These are phyloP conservation scores for Cyberlindnera misumaiensis DNA, from an alignment of 805 yeast species.

Conservation along the genomic window DNA sequence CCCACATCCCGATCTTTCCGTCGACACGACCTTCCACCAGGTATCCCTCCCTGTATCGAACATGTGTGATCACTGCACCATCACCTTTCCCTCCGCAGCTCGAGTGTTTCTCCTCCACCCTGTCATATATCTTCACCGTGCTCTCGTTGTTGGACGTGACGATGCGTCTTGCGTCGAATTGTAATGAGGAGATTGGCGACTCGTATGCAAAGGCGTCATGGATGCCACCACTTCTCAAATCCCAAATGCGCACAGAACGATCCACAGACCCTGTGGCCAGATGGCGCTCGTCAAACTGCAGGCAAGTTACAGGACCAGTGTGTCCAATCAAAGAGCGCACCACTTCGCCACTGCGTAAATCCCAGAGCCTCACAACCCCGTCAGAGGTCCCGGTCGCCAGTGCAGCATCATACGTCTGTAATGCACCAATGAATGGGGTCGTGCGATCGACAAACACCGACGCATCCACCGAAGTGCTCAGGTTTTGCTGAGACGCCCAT, in stretches of 20 bases:
- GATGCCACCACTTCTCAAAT: conserved; percentile 58
- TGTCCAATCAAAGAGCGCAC: conserved; percentile 59
- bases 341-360: conserved; percentile 61
- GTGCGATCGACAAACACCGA: conserved; percentile 9
- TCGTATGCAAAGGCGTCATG: conserved; percentile 57
- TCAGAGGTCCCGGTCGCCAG: conserved; percentile 75
- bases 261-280: conserved; percentile 60
- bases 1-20: conserved; percentile 64
- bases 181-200: conserved; percentile 45
- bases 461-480: conserved; percentile 11
- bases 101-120: conserved; percentile 47
- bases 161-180: conserved; percentile 52
- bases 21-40: conserved; percentile 55
- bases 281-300: conserved; percentile 63
- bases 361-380: conserved; percentile 73
- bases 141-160: conserved; percentile 45
- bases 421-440: conserved; percentile 50
- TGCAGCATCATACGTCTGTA: conserved; percentile 71
- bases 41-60: conserved; percentile 56
- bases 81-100: conserved; percentile 38
- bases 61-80: conserved; percentile 29
- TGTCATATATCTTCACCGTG: conserved; percentile 50
- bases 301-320: conserved; percentile 58
- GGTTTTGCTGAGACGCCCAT: conserved; percentile 41
- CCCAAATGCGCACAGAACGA: conserved; percentile 65